Conservation (phyloP, 352 stramenopile genomes). For the Pythium rhizo-oryzae region DNA sequence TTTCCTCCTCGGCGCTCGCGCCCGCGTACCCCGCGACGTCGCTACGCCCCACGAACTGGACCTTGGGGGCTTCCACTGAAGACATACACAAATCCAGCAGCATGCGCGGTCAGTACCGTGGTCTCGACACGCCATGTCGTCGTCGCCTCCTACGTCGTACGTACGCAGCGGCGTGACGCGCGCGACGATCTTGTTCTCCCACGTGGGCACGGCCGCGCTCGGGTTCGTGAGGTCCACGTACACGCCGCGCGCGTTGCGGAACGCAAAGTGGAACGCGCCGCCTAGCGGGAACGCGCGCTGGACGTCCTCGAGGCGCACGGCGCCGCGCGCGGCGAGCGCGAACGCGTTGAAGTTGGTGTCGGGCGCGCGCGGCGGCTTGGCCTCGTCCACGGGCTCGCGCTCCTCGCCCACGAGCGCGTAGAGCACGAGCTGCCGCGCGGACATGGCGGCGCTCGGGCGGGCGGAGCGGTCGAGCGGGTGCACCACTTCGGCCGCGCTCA, state of each 20-base stretch:
- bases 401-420: slow-evolving; percentile 74
- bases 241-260: slow-evolving; percentile 67
- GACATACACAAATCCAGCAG: neutral
- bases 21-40: slow-evolving; percentile 10
- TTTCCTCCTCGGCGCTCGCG: neutral
- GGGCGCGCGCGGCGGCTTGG: slow-evolving; percentile 29
- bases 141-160: too few relatives aligned
- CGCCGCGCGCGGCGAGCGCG: slow-evolving; percentile 29
- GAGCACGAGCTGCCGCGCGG: slow-evolving; percentile 42
- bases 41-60: slow-evolving; percentile 45
- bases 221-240: slow-evolving; percentile 79
- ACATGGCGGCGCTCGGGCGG: slow-evolving; percentile 4
- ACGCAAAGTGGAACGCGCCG: slow-evolving; percentile 71
- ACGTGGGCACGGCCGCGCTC: slow-evolving; percentile 59
- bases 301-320: slow-evolving; percentile 57
- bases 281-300: slow-evolving; percentile 75
- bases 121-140: too few relatives aligned
- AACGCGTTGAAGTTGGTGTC: slow-evolving; percentile 84
- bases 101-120: too few relatives aligned
- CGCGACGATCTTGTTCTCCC: slow-evolving; percentile 71
- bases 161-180: slow-evolving; percentile 59
- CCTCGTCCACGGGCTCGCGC: slow-evolving; percentile 51
- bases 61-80: slow-evolving; percentile 42
- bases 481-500: slow-evolving; percentile 30
- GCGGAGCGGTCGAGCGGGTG: slow-evolving; percentile 25